phyloP scores from a whole-genome alignment of 805 yeast species.

The Suhomyces vadensis region DNA sequence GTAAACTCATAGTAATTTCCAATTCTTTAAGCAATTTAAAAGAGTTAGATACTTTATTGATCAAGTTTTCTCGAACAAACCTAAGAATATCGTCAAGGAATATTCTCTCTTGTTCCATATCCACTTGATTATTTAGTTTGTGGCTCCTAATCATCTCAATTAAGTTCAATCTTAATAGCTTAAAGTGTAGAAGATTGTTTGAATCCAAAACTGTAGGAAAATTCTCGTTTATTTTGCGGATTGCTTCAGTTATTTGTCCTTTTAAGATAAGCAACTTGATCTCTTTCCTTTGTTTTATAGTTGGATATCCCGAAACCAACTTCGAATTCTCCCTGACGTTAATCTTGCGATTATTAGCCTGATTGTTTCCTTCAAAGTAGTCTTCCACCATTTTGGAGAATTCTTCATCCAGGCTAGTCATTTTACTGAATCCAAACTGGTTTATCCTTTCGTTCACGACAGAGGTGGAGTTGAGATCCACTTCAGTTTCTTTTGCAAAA shows the following conservation, averaged over 20 bases:
- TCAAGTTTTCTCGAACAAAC: slow-evolving; percentile 63
- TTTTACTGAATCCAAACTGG: slow-evolving; percentile 2
- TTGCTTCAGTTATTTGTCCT: slow-evolving; percentile 64
- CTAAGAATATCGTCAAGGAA: slow-evolving; percentile 55
- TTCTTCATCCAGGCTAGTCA: slow-evolving; percentile 12
- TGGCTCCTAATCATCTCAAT: slow-evolving; percentile 78
- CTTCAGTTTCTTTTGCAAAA: slow-evolving; percentile 59
- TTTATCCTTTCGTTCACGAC: slow-evolving; percentile 13
- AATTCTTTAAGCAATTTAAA: slow-evolving; percentile 64
- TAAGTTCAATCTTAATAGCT: slow-evolving; percentile 67
- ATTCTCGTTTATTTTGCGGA: slow-evolving; percentile 53
- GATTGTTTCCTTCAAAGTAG: slow-evolving; percentile 5
- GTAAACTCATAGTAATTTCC: slow-evolving; percentile 80
- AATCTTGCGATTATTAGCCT: background rate
- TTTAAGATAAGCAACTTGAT: slow-evolving; percentile 54
- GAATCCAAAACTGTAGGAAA: slow-evolving; percentile 68
- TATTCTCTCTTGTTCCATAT: slow-evolving; percentile 34
- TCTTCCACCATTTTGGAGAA: slow-evolving; percentile 14
- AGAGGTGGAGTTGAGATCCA: slow-evolving; percentile 17
- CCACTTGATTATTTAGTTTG: slow-evolving; percentile 16
- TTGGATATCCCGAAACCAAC: slow-evolving; percentile 42
- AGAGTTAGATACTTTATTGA: slow-evolving; percentile 60
- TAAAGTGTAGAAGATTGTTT: slow-evolving; percentile 67
- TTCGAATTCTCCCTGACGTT: slow-evolving; percentile 12
- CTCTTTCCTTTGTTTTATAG: slow-evolving; percentile 52